Evolutionary conservation across 2,329 filamentous ascomycete genomes (phyloP).

Genomic region (Alternaria ethzedia): DNA sequence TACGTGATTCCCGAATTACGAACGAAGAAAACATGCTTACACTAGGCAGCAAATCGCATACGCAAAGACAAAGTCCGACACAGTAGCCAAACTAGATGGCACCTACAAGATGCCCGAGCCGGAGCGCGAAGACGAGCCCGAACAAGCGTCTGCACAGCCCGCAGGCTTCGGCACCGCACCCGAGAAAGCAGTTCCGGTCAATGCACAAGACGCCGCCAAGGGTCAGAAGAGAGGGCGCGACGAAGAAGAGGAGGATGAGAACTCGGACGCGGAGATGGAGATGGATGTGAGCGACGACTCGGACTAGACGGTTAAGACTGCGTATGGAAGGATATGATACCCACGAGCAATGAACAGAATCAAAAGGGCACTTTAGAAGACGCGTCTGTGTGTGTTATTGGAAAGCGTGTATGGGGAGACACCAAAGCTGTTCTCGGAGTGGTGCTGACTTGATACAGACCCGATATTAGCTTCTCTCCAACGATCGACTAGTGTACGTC

Average conservation of each 20-base stretch:
- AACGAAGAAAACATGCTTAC: not conserved
- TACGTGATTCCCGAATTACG: conserved; percentile 55
- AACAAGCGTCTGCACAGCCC: conserved; percentile 48
- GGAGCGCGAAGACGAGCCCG: conserved; percentile 26
- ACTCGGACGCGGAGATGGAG: conserved; percentile 61
- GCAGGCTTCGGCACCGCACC: conserved; percentile 48
- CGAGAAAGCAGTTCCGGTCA: conserved; percentile 39
- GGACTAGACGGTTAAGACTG: conserved; percentile 20
- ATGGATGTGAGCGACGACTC: conserved; percentile 77
- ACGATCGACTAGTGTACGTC: not conserved
- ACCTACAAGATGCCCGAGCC: conserved; percentile 75
- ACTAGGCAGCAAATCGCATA: conserved; percentile 80
- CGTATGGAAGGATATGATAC: conserved; percentile 18
- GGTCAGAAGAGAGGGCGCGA: conserved; percentile 71
- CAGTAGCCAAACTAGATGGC: conserved; percentile 88
- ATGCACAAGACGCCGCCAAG: conserved; percentile 57
- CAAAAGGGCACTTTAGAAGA: not conserved
- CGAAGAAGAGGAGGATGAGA: conserved; percentile 63
- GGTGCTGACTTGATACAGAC: conserved; percentile 10
- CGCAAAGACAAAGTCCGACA: conserved; percentile 86
- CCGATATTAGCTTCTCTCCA: not conserved
- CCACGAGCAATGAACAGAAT: conserved; percentile 15
- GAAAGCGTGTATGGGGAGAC: conserved; percentile 8
- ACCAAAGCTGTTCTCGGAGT: not conserved
- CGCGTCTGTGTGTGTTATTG: not conserved